Evolutionary conservation across 805 yeast genomes (phyloP).

Genomic region (Sugiyamaella qingdaonensis): DNA sequence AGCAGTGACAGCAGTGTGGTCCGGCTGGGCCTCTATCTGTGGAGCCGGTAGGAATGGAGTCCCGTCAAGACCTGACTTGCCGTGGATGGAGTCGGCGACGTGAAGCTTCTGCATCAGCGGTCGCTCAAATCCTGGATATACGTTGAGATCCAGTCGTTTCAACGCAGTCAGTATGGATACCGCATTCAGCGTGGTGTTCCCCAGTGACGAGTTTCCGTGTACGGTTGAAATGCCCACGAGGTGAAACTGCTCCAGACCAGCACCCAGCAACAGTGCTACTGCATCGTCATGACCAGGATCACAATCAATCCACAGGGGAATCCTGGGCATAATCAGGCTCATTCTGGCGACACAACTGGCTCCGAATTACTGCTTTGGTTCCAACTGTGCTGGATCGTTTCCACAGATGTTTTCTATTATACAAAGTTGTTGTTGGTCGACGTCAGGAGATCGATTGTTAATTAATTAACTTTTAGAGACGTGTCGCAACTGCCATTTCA

Average conservation of each 20-base stretch:
- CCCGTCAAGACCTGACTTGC: constrained; percentile 76
- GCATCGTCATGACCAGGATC: constrained; percentile 93
- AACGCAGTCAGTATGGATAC: constrained; percentile 62
- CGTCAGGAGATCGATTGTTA: background rate
- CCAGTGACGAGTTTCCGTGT: constrained; percentile 65
- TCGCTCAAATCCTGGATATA: constrained; percentile 58
- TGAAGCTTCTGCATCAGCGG: constrained; percentile 52
- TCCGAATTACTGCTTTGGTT: background rate
- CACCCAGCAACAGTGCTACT: constrained; percentile 63
- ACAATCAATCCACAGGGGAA: constrained; percentile 85
- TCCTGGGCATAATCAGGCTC: constrained; percentile 20
- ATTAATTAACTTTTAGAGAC: background rate
- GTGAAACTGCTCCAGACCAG: constrained; percentile 54
- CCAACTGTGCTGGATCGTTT: background rate
- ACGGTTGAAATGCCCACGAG: constrained; percentile 70
- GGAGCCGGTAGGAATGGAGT: constrained; percentile 55
- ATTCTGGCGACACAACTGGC: background rate
- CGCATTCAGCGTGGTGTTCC: constrained; percentile 65
- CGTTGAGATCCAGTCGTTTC: constrained; percentile 46
- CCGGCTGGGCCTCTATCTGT: constrained; percentile 29
- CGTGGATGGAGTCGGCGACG: constrained; percentile 65
- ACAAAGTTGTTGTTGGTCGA: background rate
- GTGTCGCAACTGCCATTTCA: constrained; percentile 1
- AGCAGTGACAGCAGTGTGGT: constrained; percentile 38
- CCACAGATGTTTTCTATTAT: background rate